Evolutionary conservation across 495 filamentous ascomycete genomes (phyloP), one percentile per base, ranked within the genome.

Genomic region (Emericellopsis terricola): DNA sequence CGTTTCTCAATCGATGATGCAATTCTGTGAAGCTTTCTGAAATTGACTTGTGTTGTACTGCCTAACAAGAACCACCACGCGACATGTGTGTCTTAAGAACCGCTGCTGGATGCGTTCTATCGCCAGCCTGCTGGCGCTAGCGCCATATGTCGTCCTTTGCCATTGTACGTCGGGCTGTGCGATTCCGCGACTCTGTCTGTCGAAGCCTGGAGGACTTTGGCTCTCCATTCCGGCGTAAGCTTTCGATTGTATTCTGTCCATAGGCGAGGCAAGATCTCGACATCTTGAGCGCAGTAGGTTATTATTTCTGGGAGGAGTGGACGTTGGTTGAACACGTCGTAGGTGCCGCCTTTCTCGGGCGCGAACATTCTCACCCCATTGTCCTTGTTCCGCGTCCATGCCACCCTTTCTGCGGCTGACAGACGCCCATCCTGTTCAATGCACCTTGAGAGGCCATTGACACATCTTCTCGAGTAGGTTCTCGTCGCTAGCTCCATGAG

Each of bases 401-500:
- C 24, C 4, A 14, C 8, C n/a, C 27, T 24, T 14, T 21, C 20
- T 3, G 19, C 19, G 3, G 6, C 4, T 11, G 32, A 23, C 10
- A 34, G 10, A 5, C 8, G 8, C 1, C 24, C 33, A 9, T 43
- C 34, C 4, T 10, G 19, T 29, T 60, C 50, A 18, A 73, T 57
- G 40, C 68, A 72, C 23, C 48, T 57, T 1, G 46, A 41, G 0
- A 75, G 46, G 1, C 61, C 50, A 21, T 21, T 41, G 20, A 71
- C 28, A 18, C 33, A 50, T 28, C 37, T 47, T 38, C 37, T 50
- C 1, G 31, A n/a, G 16, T 34, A 34, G 0, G 15, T 33, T 5
- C 69, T 44, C 1, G 49, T 49, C 4, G 59, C 64, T 4, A 53
- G 34, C 34, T 76, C 64, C 60, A 76, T 63, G 1, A 76, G 52